Percentiles rank a stretch among this genome's conserved stretches.
These are phyloP conservation scores for Codiaeum variegatum DNA, from an alignment of 441 rosid genomes.

Conservation along the genomic window DNA sequence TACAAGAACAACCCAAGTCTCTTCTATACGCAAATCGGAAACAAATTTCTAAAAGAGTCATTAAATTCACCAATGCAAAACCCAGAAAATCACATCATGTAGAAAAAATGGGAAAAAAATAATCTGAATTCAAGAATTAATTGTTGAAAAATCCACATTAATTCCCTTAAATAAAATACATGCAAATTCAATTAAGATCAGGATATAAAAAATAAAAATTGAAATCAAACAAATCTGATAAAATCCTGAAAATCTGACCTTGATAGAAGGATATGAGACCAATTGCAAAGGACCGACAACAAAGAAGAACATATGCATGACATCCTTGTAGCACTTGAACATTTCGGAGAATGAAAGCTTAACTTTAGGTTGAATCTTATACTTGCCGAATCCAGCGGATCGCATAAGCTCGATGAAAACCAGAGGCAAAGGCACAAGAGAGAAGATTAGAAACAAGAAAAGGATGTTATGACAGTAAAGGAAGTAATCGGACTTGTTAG, in stretches of 20 bases:
- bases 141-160: background rate
- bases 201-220: background rate
- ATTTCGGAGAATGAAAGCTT: conserved; percentile 52
- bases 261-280: conserved; percentile 66
- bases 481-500: conserved; percentile 68
- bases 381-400: conserved; percentile 44
- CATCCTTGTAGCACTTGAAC: conserved; percentile 70
- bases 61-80: background rate
- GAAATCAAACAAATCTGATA: background rate
- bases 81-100: background rate
- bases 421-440: conserved; percentile 67
- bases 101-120: background rate
- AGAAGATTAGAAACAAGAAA: conserved; percentile 64
- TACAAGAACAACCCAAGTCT: background rate
- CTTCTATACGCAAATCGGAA: background rate
- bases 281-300: conserved; percentile 85
- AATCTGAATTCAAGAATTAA: background rate
- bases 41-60: background rate
- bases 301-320: conserved; percentile 66
- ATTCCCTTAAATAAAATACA: background rate
- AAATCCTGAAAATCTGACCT: conserved; percentile 36
- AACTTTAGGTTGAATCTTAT: conserved; percentile 95
- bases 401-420: conserved; percentile 49
- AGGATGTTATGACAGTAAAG: conserved; percentile 81
- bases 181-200: background rate